A percentile compares a stretch with the other conserved stretches of the same genome.
Evolutionary conservation across 495 filamentous ascomycete species (phyloP).

Genomic region (Bacidia rubella): DNA sequence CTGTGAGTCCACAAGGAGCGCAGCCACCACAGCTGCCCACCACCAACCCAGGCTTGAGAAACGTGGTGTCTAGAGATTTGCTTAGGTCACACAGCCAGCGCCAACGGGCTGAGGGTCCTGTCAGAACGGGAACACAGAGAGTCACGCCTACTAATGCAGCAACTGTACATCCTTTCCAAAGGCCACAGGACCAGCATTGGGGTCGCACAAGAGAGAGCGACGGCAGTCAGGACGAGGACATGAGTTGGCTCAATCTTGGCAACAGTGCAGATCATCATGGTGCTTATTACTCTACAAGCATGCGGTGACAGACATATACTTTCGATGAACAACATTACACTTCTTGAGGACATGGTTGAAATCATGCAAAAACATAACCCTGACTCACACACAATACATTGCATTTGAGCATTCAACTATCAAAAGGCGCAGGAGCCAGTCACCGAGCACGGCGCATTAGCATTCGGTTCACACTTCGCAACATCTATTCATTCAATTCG

Average conservation of each 20-base stretch:
- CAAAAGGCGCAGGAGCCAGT: no score
- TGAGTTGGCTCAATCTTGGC: slow-evolving; percentile 64
- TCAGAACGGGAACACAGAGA: slow-evolving; percentile 5
- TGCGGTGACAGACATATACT: neutral
- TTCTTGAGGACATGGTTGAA: neutral
- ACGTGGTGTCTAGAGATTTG: slow-evolving; percentile 15
- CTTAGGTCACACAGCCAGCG: slow-evolving; percentile 3
- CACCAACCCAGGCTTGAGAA: slow-evolving; percentile 10
- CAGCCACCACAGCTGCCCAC: slow-evolving; percentile 1
- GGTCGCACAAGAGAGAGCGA: slow-evolving; percentile 13
- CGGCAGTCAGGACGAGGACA: slow-evolving; percentile 32
- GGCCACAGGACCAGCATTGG: slow-evolving; percentile 1
- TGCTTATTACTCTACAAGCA: neutral
- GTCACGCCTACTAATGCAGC: neutral
- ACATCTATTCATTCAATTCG: neutral
- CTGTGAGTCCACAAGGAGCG: neutral
- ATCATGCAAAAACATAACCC: neutral
- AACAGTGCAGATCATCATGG: slow-evolving; percentile 11
- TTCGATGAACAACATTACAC: neutral
- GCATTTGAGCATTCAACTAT: no score
- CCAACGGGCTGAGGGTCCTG: slow-evolving; percentile 2
- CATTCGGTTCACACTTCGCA: neutral
- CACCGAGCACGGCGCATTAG: neutral
- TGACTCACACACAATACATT: neutral
- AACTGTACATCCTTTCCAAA: slow-evolving; percentile 2